Conservation (phyloP, 2,329 filamentous ascomycete species). For the Lojkania enalia region DNA sequence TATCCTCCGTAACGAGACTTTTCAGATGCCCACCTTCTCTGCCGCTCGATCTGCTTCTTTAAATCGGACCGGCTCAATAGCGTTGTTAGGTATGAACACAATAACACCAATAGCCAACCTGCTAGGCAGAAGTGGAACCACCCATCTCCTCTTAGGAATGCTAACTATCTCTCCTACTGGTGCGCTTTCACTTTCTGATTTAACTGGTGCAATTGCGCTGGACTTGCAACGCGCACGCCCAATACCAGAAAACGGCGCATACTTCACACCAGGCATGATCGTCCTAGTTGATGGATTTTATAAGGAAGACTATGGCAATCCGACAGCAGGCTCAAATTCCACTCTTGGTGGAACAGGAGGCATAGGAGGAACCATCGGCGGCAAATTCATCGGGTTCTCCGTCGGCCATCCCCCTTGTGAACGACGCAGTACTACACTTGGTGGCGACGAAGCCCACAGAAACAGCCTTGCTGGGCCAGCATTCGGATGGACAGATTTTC, state of each 20-base stretch:
- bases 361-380: conserved; percentile 88
- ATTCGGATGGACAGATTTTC: conserved; percentile 97
- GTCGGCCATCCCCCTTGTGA: conserved; percentile 92
- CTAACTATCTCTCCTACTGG: conserved; percentile 81
- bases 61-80: conserved; percentile 61
- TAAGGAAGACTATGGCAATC: conserved; percentile 81
- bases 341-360: conserved; percentile 74
- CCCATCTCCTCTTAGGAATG: conserved; percentile 84
- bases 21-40: conserved; percentile 79
- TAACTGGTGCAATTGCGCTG: conserved; percentile 84
- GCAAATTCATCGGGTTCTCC: conserved; percentile 86
- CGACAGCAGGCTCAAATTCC: conserved; percentile 60
- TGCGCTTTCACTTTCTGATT: conserved; percentile 77
- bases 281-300: conserved; percentile 95
- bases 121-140: conserved; percentile 77
- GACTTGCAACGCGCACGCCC: conserved; percentile 80
- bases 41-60: conserved; percentile 56
- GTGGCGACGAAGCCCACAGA: conserved; percentile 57
- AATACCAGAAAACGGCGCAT: conserved; percentile 83
- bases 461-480: conserved; percentile 43
- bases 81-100: conserved; percentile 66
- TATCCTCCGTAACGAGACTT: conserved; percentile 87
- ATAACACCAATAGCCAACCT: conserved; percentile 82
- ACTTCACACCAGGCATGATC: conserved; percentile 95
- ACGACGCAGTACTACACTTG: conserved; percentile 76